Base-by-base conservation (phyloP, 1,284 basidiomycete species). In the Malassezia furfur region DNA sequence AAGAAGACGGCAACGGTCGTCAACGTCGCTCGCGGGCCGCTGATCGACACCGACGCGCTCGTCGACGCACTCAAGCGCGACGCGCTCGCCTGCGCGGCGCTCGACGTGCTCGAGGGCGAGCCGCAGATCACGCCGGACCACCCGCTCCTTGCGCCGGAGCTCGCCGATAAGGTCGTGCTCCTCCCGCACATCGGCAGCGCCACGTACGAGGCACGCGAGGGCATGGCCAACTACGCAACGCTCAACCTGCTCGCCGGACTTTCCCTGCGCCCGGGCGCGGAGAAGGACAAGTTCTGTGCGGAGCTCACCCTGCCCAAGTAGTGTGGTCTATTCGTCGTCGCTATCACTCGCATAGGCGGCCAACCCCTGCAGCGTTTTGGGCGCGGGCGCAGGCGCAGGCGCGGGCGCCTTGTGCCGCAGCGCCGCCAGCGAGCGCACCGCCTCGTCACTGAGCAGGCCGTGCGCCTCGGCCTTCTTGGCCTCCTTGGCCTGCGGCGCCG, bases 71-170 rank as follows among this genome's bases (percentile, higher is more conserved):
- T 96, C 43, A 77, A 79, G 45, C 81, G 84, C 59, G 81, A 81
- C 2, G 83, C 84, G 80, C 86, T 96, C 39, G 93, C 86, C 79
- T 91, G 85, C 21, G 93, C 93, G 0, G 93, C 88, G 0, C 69
- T 98, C 6, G 93, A 98, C 74, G 93, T 96, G 32, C 83, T 96
- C 11, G 88, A 91, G 62, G 88, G 88, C 31, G 93, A 98, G 75
- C 93, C 49, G 62, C 51, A 85, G 45, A 80, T 96, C 31, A 68
- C 76, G 0, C 75, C 78, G 2, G 84, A 87, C 64, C 89, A 96
- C 74, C 84, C 86, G 1, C 76, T 96, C 40, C 83, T 94, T 37
- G 68, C 48, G 56, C 55, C 48, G 15, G 52, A 50, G 15, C 62
- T 59, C 28, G 36, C 40, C 34, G 39, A 50, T 64, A 87, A 86